Conservation (phyloP, 2,329 filamentous ascomycete species). For the Trichoderma sp. region DNA sequence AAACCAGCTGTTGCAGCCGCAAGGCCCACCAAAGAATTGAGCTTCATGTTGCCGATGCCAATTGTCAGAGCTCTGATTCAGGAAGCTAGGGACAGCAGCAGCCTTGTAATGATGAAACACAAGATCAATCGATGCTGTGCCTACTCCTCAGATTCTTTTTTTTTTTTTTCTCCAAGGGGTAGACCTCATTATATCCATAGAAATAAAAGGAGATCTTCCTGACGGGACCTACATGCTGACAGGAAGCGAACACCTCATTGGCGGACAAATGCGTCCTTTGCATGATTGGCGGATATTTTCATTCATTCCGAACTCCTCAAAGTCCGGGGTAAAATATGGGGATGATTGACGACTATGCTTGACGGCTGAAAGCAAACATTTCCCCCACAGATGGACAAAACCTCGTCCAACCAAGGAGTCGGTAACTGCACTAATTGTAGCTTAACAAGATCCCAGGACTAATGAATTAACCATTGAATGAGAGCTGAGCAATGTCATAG, state of each 20-base stretch:
- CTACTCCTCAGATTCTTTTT: neutral
- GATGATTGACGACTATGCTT: neutral
- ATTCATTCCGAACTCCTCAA: neutral
- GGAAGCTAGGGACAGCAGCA: neutral
- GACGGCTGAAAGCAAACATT: neutral
- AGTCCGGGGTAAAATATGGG: constrained; percentile 8
- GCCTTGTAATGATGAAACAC: neutral
- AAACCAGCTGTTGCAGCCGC: neutral
- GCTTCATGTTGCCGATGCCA: constrained; percentile 2
- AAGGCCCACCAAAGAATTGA: neutral
- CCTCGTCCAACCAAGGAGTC: neutral
- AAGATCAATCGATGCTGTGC: neutral
- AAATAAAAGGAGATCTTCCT: constrained; percentile 5
- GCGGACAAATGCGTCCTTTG: constrained; percentile 7
- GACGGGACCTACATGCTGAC: neutral
- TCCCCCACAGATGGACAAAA: neutral
- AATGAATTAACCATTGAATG: neutral
- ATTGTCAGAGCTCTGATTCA: neutral
- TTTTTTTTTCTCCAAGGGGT: neutral
- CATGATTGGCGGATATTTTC: constrained; percentile 18
- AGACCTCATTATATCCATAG: neutral
- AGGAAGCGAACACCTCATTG: neutral
- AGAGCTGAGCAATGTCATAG: neutral
- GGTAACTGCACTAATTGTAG: neutral
- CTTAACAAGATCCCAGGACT: neutral